Evolutionary conservation across 305 asterid genomes (phyloP), one percentile per base, ranked within the genome.

Genomic region (Solanum hybrid): DNA sequence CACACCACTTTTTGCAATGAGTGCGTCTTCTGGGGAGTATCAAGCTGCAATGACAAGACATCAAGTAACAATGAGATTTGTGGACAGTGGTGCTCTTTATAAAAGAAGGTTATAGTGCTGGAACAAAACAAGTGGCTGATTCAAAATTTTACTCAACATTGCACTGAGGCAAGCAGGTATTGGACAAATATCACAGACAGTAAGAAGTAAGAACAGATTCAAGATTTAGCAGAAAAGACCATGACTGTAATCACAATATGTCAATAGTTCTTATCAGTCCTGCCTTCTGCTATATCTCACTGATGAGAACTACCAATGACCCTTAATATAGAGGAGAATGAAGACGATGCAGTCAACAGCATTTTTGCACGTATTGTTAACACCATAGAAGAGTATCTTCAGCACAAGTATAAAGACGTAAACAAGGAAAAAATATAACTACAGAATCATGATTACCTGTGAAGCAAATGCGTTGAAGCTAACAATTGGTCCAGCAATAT

Each of bases 391-490:
- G 66, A 26, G 87, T 6, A 82, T 82, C 38, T 88, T n/a, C 73
- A 66, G 88, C 66, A 80, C 51, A 35, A 37, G 56, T 51, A n/a
- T 34, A 40, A 34, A 64, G 51, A 80, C 4, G 20, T n/a, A 87
- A 86, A 34, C n/a, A 37, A 51, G 16, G 38, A 29, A 24, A 60
- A 31, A n/a, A 46, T 35, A 26, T 24, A 86, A 36, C 26, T 13
- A 26, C 35, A 64, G 26, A 27, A 51, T 29, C 87, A 51, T 20
- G 22, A 17, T 32, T 81, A 97, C 99, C 99, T 97, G 99, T 10
- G 99, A 94, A 91, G 95, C 97, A 96, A 97, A 96, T 88, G 99
- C 99, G 84, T 96, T 97, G 97, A 97, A 97, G 94, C 97, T 96
- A 90, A 97, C 91, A 90, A 97, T 96, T 37, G 99, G 99, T 91